These are phyloP conservation scores for Cardiospermum halicacabum DNA, from an alignment of 345 rosid species.

Conservation along the genomic window DNA sequence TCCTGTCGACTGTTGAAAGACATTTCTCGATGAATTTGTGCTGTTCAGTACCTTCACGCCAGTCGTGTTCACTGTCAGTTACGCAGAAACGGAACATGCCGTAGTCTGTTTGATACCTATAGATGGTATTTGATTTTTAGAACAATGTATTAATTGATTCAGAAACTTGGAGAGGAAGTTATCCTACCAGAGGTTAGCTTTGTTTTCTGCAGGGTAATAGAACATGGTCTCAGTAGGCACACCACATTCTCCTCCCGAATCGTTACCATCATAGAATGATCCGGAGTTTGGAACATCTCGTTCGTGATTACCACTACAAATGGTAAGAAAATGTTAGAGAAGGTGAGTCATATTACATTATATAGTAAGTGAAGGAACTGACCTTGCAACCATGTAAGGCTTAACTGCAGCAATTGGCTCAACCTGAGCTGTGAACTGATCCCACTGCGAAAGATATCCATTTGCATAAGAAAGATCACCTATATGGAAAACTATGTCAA, in stretches of 20 bases:
- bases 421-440: constrained; percentile 40
- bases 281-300: constrained; percentile 35
- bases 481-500: constrained; percentile 34
- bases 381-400: constrained; percentile 46
- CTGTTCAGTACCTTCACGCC: constrained; percentile 80
- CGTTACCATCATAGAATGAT: constrained; percentile 36
- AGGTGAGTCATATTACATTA: not conserved
- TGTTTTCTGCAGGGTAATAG: constrained; percentile 60
- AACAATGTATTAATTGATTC: too few species aligned
- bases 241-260: constrained; percentile 73
- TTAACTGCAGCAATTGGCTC: constrained; percentile 34
- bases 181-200: constrained; percentile 45
- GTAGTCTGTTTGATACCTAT: constrained; percentile 67
- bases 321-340: not conserved
- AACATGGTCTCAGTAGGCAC: constrained; percentile 65
- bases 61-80: constrained; percentile 79
- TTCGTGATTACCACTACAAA: constrained; percentile 36
- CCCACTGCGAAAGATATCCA: constrained; percentile 47
- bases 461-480: constrained; percentile 42
- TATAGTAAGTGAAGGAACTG: not conserved
- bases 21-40: constrained; percentile 58
- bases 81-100: constrained; percentile 83
- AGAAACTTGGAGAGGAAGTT: not conserved
- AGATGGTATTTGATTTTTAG: not conserved
- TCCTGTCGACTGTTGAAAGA: constrained; percentile 66